phyloP scores from a whole-genome alignment of 2,329 filamentous ascomycete genomes.

The Fusarium sp. region DNA sequence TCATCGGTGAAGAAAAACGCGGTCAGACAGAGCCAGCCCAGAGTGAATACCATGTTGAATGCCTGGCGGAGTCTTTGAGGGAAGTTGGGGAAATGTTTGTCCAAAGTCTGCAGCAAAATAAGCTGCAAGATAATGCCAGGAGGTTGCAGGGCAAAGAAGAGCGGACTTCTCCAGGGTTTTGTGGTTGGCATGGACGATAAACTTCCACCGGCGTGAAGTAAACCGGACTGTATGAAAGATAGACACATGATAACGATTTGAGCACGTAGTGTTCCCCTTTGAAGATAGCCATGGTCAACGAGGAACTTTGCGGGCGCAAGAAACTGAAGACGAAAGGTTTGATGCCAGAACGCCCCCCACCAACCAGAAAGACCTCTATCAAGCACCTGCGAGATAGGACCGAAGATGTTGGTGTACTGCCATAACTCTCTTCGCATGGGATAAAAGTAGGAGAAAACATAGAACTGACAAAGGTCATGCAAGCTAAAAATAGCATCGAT shows the following conservation, averaged over 20 bases:
- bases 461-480: constrained; percentile 66
- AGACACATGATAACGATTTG: constrained; percentile 47
- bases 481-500: constrained; percentile 70
- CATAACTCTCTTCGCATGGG: constrained; percentile 62
- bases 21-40: constrained; percentile 76
- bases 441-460: constrained; percentile 61
- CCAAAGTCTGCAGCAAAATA: constrained; percentile 49
- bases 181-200: constrained; percentile 68
- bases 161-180: constrained; percentile 62
- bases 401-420: constrained; percentile 66
- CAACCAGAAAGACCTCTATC: constrained; percentile 80
- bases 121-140: constrained; percentile 72
- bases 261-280: constrained; percentile 42
- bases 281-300: constrained; percentile 52
- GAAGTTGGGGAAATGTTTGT: constrained; percentile 50
- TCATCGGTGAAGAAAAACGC: constrained; percentile 77
- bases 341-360: constrained; percentile 93
- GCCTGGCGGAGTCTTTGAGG: constrained; percentile 60
- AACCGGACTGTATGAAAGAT: constrained; percentile 71
- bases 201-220: constrained; percentile 78
- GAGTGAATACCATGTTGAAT: constrained; percentile 70
- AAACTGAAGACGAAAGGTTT: constrained; percentile 83
- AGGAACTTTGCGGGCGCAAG: constrained; percentile 66
- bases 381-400: constrained; percentile 64
- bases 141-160: constrained; percentile 79